These are phyloP conservation scores for Zea luxurians DNA, from an alignment of 176 grass and related monocot genomes.

Conservation along the genomic window DNA sequence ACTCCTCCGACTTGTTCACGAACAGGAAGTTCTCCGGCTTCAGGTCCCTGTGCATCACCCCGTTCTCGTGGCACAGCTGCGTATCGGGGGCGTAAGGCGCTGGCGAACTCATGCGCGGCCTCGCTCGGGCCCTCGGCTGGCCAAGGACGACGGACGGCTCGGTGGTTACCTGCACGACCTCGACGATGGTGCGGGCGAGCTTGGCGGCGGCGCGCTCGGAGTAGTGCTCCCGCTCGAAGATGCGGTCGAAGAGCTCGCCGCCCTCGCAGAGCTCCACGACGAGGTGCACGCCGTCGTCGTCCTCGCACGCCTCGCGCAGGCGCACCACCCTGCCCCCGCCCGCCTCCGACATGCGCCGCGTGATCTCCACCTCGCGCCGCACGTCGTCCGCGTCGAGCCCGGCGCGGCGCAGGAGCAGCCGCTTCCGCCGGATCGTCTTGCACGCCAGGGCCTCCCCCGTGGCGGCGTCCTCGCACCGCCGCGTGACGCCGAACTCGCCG, in stretches of 20 bases:
- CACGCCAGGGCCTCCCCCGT: constrained; percentile 71
- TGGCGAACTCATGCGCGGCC: background rate
- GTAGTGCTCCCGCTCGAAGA: constrained; percentile 59
- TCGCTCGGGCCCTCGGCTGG: background rate
- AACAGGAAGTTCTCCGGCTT: constrained; percentile 82
- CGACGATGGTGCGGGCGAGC: constrained; percentile 64
- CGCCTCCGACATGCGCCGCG: constrained; percentile 44
- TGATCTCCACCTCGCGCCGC: constrained; percentile 72
- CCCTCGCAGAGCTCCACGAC: constrained; percentile 78
- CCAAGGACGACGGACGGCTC: background rate
- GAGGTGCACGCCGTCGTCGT: constrained; percentile 55
- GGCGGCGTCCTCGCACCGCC: constrained; percentile 52
- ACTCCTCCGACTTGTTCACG: constrained; percentile 47
- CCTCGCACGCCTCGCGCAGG: constrained; percentile 69
- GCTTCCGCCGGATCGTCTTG: constrained; percentile 69
- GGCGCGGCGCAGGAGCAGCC: constrained; percentile 41
- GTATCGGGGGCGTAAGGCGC: background rate
- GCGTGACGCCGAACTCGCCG: constrained; percentile 85
- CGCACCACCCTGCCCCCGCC: constrained; percentile 34
- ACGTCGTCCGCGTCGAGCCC: constrained; percentile 63
- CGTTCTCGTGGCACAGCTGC: constrained; percentile 57
- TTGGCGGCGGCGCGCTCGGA: constrained; percentile 67
- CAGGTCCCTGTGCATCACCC: constrained; percentile 71
- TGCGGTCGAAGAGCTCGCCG: constrained; percentile 74
- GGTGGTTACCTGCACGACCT: constrained; percentile 65